Conservation (phyloP, 2,329 filamentous ascomycete genomes). For the Anisogramma anomala region DNA sequence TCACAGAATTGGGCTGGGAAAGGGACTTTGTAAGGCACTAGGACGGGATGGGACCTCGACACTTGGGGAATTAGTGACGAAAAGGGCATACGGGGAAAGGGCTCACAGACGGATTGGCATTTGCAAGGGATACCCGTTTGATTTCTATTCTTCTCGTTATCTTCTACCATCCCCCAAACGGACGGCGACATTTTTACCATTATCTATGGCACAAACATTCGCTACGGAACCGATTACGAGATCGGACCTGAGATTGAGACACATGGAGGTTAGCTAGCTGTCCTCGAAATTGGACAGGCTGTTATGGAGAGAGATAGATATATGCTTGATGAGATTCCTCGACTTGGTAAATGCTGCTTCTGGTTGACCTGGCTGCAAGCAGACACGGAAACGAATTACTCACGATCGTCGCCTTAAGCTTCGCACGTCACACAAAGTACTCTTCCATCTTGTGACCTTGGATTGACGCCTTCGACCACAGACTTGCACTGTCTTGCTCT, state of each 20-base stretch:
- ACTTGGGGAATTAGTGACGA: neutral
- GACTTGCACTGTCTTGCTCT: too few species aligned
- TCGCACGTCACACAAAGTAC: too few species aligned
- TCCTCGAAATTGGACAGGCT: too few species aligned
- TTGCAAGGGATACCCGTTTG: slow-evolving; percentile 18
- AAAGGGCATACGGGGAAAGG: slow-evolving; percentile 9
- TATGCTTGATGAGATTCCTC: too few species aligned
- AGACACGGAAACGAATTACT: too few species aligned
- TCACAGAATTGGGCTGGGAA: slow-evolving; percentile 6
- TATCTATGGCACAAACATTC: slow-evolving; percentile 4
- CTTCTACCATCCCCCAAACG: slow-evolving; percentile 1
- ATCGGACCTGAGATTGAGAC: slow-evolving; percentile 1
- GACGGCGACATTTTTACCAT: neutral
- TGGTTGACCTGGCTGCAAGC: too few species aligned
- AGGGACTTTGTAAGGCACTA: neutral
- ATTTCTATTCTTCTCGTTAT: slow-evolving; percentile 5
- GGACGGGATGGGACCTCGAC: neutral
- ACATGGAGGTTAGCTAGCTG: too few species aligned
- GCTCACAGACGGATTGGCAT: slow-evolving; percentile 14
- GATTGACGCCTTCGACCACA: too few species aligned
- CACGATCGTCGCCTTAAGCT: too few species aligned
- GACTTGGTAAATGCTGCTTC: too few species aligned
- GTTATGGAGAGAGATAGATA: too few species aligned
- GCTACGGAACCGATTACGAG: slow-evolving; percentile 6
- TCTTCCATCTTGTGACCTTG: too few species aligned